phyloP scores from a whole-genome alignment of 2,329 filamentous ascomycete species.

The Plectosphaerella sp. region DNA sequence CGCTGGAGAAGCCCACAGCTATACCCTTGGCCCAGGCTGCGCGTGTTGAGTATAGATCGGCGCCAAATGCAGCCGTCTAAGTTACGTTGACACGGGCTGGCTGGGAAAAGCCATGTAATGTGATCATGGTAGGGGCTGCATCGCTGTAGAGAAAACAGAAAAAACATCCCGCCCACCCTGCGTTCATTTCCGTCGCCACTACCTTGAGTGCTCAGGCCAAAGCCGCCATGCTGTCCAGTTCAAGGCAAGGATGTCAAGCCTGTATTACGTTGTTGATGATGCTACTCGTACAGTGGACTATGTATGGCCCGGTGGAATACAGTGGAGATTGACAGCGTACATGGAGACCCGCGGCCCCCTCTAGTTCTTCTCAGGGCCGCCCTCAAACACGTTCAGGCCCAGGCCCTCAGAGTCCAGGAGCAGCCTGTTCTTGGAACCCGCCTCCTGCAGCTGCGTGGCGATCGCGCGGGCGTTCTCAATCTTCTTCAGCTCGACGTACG shows the following conservation, averaged over 20 bases:
- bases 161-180: no score
- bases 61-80: neutral
- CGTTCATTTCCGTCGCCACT: no score
- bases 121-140: no score
- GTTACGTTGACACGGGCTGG: no score
- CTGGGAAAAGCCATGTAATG: no score
- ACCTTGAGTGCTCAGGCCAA: no score
- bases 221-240: no score
- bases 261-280: neutral
- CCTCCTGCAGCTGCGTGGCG: conserved; percentile 81
- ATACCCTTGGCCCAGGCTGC: conserved; percentile 70
- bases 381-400: conserved; percentile 78
- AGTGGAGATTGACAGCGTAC: conserved; percentile 38
- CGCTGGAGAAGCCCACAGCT: conserved; percentile 68
- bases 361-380: conserved; percentile 40
- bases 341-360: conserved; percentile 3
- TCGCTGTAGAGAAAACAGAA: no score
- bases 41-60: conserved; percentile 47
- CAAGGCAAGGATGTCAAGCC: neutral
- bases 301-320: conserved; percentile 23
- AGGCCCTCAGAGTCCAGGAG: conserved; percentile 89
- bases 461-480: conserved; percentile 94
- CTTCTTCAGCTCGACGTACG: conserved; percentile 94
- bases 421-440: conserved; percentile 84
- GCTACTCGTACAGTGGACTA: neutral